Percentiles rank a stretch among this genome's conserved stretches.
phyloP scores from a whole-genome alignment of 2,329 filamentous ascomycete genomes.

The Cladosporium sp. region DNA sequence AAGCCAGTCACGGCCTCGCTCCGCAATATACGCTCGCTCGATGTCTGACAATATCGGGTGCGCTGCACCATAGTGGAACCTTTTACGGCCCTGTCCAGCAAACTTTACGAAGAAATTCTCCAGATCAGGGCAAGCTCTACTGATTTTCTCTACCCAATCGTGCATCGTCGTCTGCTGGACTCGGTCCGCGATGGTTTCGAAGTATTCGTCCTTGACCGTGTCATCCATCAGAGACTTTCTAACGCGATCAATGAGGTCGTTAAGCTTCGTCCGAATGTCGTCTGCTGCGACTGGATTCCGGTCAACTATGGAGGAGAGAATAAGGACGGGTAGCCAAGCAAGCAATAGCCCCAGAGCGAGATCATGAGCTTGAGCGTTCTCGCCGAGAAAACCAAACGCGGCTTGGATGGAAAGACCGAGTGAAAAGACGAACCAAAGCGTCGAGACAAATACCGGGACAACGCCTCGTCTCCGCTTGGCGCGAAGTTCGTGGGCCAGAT shows the following conservation, averaged over 20 bases:
- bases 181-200: conserved; percentile 26
- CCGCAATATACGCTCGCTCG: conserved; percentile 37
- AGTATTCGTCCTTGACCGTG: conserved; percentile 26
- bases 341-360: conserved; percentile 42
- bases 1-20: conserved; percentile 38
- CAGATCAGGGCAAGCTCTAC: conserved; percentile 21
- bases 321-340: conserved; percentile 44
- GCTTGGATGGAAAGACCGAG: conserved; percentile 35
- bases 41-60: conserved; percentile 42
- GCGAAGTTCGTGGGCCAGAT: conserved; percentile 38
- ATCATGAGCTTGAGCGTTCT: conserved; percentile 41
- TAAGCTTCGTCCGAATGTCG: conserved; percentile 37
- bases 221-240: conserved; percentile 30
- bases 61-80: conserved; percentile 36
- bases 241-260: conserved; percentile 37
- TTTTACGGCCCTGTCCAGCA: conserved; percentile 35
- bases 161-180: conserved; percentile 23
- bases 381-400: conserved; percentile 34
- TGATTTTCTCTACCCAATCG: conserved; percentile 26
- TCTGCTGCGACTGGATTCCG: conserved; percentile 43
- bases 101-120: conserved; percentile 39
- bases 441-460: conserved; percentile 40
- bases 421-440: conserved; percentile 41
- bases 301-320: conserved; percentile 43
- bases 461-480: conserved; percentile 38